A percentile compares a stretch with the other conserved stretches of the same genome.
Conservation (phyloP, 2,329 filamentous ascomycete species). For the Alternaria triticimaculans region DNA sequence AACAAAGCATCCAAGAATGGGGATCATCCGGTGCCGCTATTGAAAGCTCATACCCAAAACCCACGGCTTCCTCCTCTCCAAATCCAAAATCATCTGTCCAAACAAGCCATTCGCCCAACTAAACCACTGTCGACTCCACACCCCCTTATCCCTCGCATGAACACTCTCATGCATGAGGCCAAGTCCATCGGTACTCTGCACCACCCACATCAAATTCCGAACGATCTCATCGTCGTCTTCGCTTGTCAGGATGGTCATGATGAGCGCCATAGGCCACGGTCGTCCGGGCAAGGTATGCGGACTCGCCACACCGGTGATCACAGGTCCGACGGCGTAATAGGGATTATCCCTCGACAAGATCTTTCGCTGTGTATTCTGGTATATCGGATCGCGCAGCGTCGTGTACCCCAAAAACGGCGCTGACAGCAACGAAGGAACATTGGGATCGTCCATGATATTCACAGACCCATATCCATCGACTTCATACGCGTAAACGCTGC, state of each 20-base stretch:
- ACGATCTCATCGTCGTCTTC: conserved; percentile 56
- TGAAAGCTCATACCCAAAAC: conserved; percentile 48
- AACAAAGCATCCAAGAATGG: neutral
- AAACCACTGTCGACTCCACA: conserved; percentile 59
- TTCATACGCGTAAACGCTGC: conserved; percentile 56
- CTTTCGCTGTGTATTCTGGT: conserved; percentile 53
- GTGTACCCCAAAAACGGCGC: conserved; percentile 68
- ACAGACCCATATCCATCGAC: conserved; percentile 54
- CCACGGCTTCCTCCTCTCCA: conserved; percentile 52
- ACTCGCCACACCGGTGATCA: conserved; percentile 54
- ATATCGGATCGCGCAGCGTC: conserved; percentile 47
- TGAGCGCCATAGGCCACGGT: conserved; percentile 60
- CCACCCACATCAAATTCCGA: conserved; percentile 49
- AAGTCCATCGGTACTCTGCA: conserved; percentile 56
- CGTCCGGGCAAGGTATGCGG: conserved; percentile 55
- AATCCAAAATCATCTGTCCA: conserved; percentile 55
- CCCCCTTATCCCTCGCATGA: conserved; percentile 45
- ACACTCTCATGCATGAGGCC: conserved; percentile 61
- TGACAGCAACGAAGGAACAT: conserved; percentile 70
- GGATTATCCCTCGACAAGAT: conserved; percentile 54
- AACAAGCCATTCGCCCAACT: conserved; percentile 61
- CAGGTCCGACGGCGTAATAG: conserved; percentile 56
- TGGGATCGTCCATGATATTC: conserved; percentile 75
- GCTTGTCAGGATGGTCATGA: conserved; percentile 57
- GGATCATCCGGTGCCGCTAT: neutral